phyloP scores from a whole-genome alignment of 352 stramenopile species.

The Albugo candida region DNA sequence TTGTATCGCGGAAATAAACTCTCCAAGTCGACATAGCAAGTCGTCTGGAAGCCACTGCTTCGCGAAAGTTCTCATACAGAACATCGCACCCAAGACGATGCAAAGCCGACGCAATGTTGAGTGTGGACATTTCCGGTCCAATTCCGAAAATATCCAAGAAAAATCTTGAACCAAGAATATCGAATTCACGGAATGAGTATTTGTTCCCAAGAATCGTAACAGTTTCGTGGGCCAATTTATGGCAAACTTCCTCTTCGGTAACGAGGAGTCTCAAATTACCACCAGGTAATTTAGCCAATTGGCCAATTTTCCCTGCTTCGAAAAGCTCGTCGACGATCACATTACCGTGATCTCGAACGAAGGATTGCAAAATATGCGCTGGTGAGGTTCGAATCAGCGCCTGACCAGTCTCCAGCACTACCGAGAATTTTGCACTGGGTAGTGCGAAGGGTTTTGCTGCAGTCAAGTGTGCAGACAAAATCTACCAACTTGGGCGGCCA shows the following conservation, averaged over 20 bases:
- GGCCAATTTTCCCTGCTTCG: background rate
- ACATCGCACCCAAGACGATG: too few relatives aligned
- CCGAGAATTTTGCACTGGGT: background rate
- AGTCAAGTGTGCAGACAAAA: background rate
- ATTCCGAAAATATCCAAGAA: constrained; percentile 5
- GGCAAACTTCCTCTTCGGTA: background rate
- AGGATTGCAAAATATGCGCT: constrained; percentile 1
- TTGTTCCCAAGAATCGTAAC: constrained; percentile 2
- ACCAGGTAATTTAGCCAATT: constrained; percentile 1
- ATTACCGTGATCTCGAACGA: constrained; percentile 1
- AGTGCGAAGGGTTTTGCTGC: constrained; percentile 1
- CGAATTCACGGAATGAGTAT: constrained; percentile 5
- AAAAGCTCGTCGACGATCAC: constrained; percentile 1
- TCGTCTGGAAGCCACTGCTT: too few relatives aligned
- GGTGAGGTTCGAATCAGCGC: constrained; percentile 2
- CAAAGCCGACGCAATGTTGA: too few relatives aligned
- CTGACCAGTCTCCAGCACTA: background rate
- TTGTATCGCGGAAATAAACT: too few relatives aligned
- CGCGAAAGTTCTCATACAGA: too few relatives aligned
- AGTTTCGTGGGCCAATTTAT: constrained; percentile 1
- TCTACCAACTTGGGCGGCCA: background rate
- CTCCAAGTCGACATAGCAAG: too few relatives aligned
- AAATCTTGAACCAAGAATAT: constrained; percentile 3
- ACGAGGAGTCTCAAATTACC: constrained; percentile 2
- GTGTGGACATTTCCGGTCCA: background rate